Conservation (phyloP, 1,139 yeast species). For the Blastobotrys illinoisensis region DNA sequence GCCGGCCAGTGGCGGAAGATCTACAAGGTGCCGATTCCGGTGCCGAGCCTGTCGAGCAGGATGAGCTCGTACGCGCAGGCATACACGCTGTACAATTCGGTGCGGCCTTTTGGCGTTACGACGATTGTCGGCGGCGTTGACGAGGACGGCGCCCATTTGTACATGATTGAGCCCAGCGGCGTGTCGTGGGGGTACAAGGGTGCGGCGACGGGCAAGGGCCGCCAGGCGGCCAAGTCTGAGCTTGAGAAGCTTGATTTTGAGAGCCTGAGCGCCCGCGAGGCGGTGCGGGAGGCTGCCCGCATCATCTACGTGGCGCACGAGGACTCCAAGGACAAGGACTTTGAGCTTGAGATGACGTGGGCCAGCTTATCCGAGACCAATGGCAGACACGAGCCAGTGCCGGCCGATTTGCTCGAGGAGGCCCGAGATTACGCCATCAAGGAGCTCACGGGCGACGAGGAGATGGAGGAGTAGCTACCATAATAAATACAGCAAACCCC, state of each 20-base stretch:
- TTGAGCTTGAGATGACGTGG: constrained; percentile 94
- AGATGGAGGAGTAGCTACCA: constrained; percentile 36
- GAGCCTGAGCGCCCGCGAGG: constrained; percentile 66
- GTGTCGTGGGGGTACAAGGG: constrained; percentile 96
- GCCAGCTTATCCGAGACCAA: constrained; percentile 66
- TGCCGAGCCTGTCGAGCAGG: constrained; percentile 80
- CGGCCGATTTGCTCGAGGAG: constrained; percentile 69
- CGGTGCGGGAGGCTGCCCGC: constrained; percentile 88
- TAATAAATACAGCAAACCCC: too few relatives aligned
- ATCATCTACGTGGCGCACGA: constrained; percentile 93
- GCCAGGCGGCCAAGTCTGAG: constrained; percentile 94
- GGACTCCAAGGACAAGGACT: constrained; percentile 95
- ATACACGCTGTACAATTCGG: constrained; percentile 92
- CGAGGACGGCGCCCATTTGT: constrained; percentile 70
- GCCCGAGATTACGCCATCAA: constrained; percentile 79
- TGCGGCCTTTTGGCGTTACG: constrained; percentile 93
- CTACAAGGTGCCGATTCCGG: constrained; percentile 72
- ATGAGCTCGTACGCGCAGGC: constrained; percentile 92
- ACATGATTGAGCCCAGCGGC: constrained; percentile 98
- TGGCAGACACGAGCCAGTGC: constrained; percentile 77
- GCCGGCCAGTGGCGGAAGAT: constrained; percentile 71
- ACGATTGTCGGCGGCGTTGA: constrained; percentile 93
- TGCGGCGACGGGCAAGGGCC: constrained; percentile 97
- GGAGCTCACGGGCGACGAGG: constrained; percentile 65
- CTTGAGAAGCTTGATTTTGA: constrained; percentile 82